A percentile compares a stretch with the other conserved stretches of the same genome.
phyloP scores from a whole-genome alignment of 352 stramenopile species.

The Pythium volutum region DNA sequence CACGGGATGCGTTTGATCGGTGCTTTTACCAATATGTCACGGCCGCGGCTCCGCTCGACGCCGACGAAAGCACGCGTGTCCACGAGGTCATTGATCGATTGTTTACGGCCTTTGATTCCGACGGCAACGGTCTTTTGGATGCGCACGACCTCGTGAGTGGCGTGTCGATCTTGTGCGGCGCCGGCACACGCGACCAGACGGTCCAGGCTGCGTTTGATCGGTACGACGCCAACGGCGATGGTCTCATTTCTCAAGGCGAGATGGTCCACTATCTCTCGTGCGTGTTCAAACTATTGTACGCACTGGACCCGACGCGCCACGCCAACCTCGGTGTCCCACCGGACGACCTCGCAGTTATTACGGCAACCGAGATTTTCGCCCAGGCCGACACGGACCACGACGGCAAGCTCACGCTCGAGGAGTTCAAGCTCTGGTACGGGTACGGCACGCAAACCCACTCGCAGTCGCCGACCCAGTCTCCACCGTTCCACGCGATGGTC shows the following conservation, averaged over 20 bases:
- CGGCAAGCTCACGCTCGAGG: conserved; percentile 78
- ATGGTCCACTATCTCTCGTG: conserved; percentile 86
- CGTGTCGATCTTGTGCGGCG: conserved; percentile 63
- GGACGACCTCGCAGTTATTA: conserved; percentile 60
- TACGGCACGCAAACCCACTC: conserved; percentile 11
- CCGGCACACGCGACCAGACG: conserved; percentile 53
- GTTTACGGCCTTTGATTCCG: conserved; percentile 77
- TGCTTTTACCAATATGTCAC: conserved; percentile 76
- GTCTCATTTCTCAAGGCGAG: conserved; percentile 79
- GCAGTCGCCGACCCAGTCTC: conserved; percentile 55
- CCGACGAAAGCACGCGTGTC: conserved; percentile 48
- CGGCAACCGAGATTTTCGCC: conserved; percentile 79
- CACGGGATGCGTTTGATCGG: conserved; percentile 61
- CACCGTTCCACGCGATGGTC: conserved; percentile 69
- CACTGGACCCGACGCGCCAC: conserved; percentile 56
- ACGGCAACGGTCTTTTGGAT: conserved; percentile 70
- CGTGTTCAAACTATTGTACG: conserved; percentile 81
- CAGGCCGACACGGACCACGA: conserved; percentile 85
- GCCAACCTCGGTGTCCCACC: conserved; percentile 55
- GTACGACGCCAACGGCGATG: conserved; percentile 82
- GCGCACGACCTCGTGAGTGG: conserved; percentile 75
- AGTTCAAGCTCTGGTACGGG: conserved; percentile 86
- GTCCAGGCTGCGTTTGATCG: conserved; percentile 79
- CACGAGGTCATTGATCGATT: conserved; percentile 73
- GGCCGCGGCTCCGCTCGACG: conserved; percentile 32